Percentiles rank a stretch among this genome's conserved stretches.
Conservation (phyloP, 305 asterid species). For the Coffea humblotiana region DNA sequence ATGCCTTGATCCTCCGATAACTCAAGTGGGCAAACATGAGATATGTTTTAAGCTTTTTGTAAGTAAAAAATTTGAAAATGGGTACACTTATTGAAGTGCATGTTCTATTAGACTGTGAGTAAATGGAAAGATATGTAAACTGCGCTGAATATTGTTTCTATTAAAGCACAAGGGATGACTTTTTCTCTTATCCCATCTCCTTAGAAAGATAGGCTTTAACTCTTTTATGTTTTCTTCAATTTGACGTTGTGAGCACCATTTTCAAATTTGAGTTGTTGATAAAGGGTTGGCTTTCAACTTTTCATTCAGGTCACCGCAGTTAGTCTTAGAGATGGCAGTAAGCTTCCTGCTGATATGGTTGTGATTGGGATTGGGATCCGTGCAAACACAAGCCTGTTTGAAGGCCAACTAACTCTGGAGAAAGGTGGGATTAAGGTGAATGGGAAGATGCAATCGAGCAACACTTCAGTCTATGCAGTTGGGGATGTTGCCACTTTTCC, state of each 20-base stretch:
- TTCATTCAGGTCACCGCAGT: constrained; percentile 63
- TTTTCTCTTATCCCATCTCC: neutral
- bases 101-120: neutral
- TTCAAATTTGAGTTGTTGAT: neutral
- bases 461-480: constrained; percentile 71
- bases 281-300: constrained; percentile 17
- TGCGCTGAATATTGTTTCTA: neutral
- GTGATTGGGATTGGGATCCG: constrained; percentile 75
- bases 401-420: constrained; percentile 75
- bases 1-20: constrained; percentile 6
- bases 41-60: constrained; percentile 6
- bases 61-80: neutral
- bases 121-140: neutral
- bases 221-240: neutral
- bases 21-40: neutral
- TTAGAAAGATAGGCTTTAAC: neutral
- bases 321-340: constrained; percentile 62
- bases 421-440: constrained; percentile 84
- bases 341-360: constrained; percentile 70
- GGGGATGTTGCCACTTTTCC: constrained; percentile 88
- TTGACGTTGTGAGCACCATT: neutral
- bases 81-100: neutral
- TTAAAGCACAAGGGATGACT: neutral
- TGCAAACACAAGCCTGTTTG: constrained; percentile 69
- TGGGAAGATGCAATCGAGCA: constrained; percentile 73